Evolutionary conservation across 805 yeast species (phyloP).

Genomic region (Candida patagonica): DNA sequence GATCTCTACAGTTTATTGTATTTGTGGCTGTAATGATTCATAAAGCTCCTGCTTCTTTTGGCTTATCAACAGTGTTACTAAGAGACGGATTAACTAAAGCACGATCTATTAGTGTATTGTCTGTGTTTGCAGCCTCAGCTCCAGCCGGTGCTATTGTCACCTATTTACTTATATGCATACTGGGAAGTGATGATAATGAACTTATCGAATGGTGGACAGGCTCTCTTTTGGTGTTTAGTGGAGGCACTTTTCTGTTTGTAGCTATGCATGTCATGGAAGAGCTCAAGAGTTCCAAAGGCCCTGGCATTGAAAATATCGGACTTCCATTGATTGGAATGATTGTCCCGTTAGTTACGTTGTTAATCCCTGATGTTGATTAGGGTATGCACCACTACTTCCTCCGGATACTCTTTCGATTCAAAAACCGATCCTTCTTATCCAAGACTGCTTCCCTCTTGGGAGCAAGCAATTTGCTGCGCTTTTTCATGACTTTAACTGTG

Average conservation of each 20-base stretch:
- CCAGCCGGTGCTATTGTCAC: slow-evolving; percentile 52
- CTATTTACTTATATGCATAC: slow-evolving; percentile 28
- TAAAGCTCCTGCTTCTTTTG: slow-evolving; percentile 68
- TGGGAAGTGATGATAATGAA: slow-evolving; percentile 14
- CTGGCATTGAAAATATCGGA: slow-evolving; percentile 4
- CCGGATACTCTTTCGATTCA: slow-evolving; percentile 17
- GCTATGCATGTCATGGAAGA: slow-evolving; percentile 55
- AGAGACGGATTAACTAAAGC: slow-evolving; percentile 26
- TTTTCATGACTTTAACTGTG: slow-evolving; percentile 19
- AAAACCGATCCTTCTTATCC: slow-evolving; percentile 20
- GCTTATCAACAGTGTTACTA: slow-evolving; percentile 47
- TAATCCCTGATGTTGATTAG: slow-evolving; percentile 22
- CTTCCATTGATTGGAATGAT: slow-evolving; percentile 21
- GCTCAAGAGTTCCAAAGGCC: slow-evolving; percentile 2
- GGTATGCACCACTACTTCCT: slow-evolving; percentile 6
- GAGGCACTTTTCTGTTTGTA: slow-evolving; percentile 66
- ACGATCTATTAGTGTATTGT: slow-evolving; percentile 38
- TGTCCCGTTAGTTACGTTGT: slow-evolving; percentile 25
- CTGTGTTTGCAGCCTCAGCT: slow-evolving; percentile 48
- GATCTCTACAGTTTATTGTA: slow-evolving; percentile 36
- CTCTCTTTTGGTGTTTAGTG: slow-evolving; percentile 46
- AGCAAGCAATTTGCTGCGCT: slow-evolving; percentile 18
- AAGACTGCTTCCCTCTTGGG: slow-evolving; percentile 17
- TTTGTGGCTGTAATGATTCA: slow-evolving; percentile 57
- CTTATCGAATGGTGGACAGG: slow-evolving; percentile 38